Conservation (phyloP, 2,329 filamentous ascomycete species). For the Phaeoacremonium minimum region DNA sequence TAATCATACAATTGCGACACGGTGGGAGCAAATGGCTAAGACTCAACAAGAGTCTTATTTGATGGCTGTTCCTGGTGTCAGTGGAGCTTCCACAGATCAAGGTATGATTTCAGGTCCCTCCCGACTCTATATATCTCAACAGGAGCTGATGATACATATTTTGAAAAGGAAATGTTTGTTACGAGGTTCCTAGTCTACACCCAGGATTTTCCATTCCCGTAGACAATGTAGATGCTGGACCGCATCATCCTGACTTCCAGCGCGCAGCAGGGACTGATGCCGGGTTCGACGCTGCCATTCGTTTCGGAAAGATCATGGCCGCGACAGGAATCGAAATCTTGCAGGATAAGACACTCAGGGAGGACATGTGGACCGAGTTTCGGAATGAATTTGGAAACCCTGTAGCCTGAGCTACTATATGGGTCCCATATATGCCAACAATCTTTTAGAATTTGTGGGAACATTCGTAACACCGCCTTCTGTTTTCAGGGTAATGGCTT, state of each 20-base stretch:
- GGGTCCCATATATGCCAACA: no score
- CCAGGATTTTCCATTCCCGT: constrained; percentile 45
- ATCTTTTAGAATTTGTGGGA: no score
- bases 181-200: constrained; percentile 51
- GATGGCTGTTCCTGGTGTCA: background rate
- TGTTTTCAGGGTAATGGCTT: no score
- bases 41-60: background rate
- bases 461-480: no score
- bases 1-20: background rate
- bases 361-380: background rate
- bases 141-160: no score
- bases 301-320: constrained; percentile 42
- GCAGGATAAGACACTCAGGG: background rate
- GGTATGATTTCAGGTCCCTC: background rate
- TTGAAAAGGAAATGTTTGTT: constrained; percentile 44
- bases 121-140: no score
- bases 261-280: constrained; percentile 41
- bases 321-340: constrained; percentile 37
- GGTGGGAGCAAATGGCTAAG: background rate
- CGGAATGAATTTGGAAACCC: background rate
- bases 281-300: constrained; percentile 39
- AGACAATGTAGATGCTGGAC: constrained; percentile 35
- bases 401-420: no score
- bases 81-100: background rate
- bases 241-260: constrained; percentile 50